phyloP scores from a whole-genome alignment of 75 land plant species.

The Selaginella moellendorffii region DNA sequence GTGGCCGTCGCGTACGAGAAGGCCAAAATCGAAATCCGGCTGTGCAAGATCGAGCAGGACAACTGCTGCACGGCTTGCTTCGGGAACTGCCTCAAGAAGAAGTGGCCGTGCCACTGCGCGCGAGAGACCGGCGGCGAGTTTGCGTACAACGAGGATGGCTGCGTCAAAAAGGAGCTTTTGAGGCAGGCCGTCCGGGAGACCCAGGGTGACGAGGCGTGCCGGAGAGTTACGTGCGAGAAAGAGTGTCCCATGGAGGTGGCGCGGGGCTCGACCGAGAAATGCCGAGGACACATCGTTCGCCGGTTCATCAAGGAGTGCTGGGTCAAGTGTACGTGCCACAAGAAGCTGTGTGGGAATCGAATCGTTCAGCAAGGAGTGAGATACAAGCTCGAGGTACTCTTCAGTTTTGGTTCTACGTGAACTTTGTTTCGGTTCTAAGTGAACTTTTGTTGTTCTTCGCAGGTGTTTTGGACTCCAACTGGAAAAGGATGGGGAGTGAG shows the following conservation, averaged over 20 bases:
- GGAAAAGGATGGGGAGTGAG: conserved; percentile 50
- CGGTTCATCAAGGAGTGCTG: conserved; percentile 93
- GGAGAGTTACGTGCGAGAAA: neutral
- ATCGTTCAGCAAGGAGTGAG: conserved; percentile 72
- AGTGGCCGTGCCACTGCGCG: conserved; percentile 68
- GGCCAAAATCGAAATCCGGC: conserved; percentile 55
- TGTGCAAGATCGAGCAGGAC: conserved; percentile 67
- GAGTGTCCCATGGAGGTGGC: conserved; percentile 58
- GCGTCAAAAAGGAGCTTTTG: neutral
- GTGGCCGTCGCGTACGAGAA: conserved; percentile 35
- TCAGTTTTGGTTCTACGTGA: neutral
- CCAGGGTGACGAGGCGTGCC: neutral
- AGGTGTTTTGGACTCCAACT: conserved; percentile 59
- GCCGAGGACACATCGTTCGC: conserved; percentile 64
- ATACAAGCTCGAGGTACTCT: conserved; percentile 45
- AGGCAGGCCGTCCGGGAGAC: too few species aligned
- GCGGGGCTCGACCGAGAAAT: conserved; percentile 25
- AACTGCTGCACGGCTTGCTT: conserved; percentile 69
- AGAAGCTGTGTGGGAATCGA: conserved; percentile 65
- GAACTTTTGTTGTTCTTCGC: conserved; percentile 7
- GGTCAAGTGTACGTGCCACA: conserved; percentile 76
- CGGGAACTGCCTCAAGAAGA: conserved; percentile 45
- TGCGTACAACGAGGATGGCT: neutral
- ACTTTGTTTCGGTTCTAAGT: neutral
- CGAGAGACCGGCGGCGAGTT: neutral